Evolutionary conservation across 2,329 filamentous ascomycete species (phyloP).

Genomic region (Ustilaginoidea virens): DNA sequence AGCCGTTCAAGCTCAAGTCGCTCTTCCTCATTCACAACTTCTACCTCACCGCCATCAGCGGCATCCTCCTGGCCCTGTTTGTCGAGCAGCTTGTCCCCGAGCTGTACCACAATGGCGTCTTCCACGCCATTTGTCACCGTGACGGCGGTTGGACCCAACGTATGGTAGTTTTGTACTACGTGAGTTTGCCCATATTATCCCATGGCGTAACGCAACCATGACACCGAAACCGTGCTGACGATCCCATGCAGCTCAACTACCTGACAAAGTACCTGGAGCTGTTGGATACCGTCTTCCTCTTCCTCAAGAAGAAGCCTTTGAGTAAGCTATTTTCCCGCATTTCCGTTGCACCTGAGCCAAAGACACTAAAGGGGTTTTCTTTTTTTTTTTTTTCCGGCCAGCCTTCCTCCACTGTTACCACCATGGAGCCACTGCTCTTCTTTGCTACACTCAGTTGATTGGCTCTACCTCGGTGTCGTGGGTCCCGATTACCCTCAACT

Average conservation of each 20-base stretch:
- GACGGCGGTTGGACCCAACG: constrained; percentile 88
- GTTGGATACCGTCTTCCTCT: constrained; percentile 88
- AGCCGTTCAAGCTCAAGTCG: constrained; percentile 72
- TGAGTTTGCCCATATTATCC: constrained; percentile 29
- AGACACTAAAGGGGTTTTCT: too few relatives aligned
- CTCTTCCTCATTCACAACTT: constrained; percentile 97
- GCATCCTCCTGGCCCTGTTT: constrained; percentile 65
- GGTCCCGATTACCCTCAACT: constrained; percentile 85
- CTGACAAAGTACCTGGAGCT: constrained; percentile 95
- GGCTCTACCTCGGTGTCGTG: constrained; percentile 88
- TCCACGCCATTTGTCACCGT: constrained; percentile 69
- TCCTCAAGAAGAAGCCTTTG: constrained; percentile 98
- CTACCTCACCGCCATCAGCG: constrained; percentile 76
- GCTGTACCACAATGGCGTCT: constrained; percentile 65
- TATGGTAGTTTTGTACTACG: constrained; percentile 91
- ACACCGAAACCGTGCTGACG: background rate
- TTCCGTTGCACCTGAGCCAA: too few relatives aligned
- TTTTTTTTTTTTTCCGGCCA: constrained; percentile 15
- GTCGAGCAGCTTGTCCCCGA: constrained; percentile 83
- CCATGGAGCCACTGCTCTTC: constrained; percentile 88
- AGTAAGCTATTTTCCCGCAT: too few relatives aligned
- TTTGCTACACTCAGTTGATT: constrained; percentile 95
- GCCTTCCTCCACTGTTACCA: constrained; percentile 98
- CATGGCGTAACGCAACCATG: background rate
- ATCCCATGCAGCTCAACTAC: constrained; percentile 71